Evolutionary conservation across 345 rosid species (phyloP).

Genomic region (Streptanthus diversifolius): DNA sequence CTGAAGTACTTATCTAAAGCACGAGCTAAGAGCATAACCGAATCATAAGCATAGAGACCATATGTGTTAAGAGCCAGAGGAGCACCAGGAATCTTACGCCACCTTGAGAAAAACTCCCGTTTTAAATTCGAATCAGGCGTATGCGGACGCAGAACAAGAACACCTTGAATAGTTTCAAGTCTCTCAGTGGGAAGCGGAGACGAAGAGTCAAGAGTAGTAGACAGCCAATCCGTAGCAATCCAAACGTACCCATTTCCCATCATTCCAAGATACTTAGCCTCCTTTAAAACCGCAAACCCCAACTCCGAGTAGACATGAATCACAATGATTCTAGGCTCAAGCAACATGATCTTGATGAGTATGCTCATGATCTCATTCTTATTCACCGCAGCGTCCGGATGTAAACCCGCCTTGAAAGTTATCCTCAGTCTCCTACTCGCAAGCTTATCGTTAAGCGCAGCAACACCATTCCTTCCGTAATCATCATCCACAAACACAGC

Average conservation of each 20-base stretch:
- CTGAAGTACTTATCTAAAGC: constrained; percentile 68
- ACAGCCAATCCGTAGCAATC: constrained; percentile 93
- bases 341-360: constrained; percentile 69
- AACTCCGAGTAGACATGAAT: constrained; percentile 53
- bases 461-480: constrained; percentile 73
- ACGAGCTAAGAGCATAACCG: constrained; percentile 82
- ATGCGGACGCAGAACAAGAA: constrained; percentile 73
- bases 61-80: constrained; percentile 64
- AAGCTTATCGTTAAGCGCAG: constrained; percentile 75
- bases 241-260: constrained; percentile 92
- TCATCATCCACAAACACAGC: constrained; percentile 83
- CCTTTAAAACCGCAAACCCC: constrained; percentile 58
- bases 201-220: constrained; percentile 55
- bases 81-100: constrained; percentile 54
- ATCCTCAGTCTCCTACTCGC: constrained; percentile 63
- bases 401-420: constrained; percentile 64
- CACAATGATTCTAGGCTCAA: constrained; percentile 77
- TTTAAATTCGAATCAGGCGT: constrained; percentile 63
- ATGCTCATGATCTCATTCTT: constrained; percentile 52
- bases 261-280: constrained; percentile 77
- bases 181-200: constrained; percentile 54
- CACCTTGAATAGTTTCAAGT: constrained; percentile 79
- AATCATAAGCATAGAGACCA: constrained; percentile 84
- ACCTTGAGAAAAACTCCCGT: constrained; percentile 55
- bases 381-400: constrained; percentile 38